Base-by-base conservation (phyloP, 2,329 filamentous ascomycete species). In the Aspergillus persii region DNA sequence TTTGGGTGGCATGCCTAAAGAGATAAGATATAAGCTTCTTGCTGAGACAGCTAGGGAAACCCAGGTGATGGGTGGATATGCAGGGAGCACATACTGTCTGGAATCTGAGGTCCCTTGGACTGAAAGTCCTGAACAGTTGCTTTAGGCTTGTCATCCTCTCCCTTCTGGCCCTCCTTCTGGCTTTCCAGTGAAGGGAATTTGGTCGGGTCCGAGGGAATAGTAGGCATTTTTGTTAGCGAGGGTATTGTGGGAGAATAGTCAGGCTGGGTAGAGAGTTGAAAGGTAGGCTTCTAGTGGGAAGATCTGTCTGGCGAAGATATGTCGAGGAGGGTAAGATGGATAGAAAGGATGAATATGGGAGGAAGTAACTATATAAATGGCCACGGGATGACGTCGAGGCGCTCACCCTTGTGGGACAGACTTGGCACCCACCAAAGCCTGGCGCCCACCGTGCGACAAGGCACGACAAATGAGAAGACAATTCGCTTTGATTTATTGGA, bases 81-180 rank as follows among this genome's bases (percentile, higher is more conserved):
- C 49, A 29, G 31, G 31, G 26, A n/a, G 6, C 26, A 56, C 74
- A 62, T 58, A 76, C 74, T 67, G 15, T 75, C 70, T 29, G 80
- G 72, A 50, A 81, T 78, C 31, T 77, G 72, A 39, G 80, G 80
- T 15, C 80, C 80, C 63, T 81, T 80, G 11, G 74, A 74, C 23
- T 76, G 54, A 56, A 72, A 63, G 54, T 79, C 72, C 30, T 67
- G 55, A 5, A 69, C 68, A 4, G 67, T 66, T 27, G 76, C 70
- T 58, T 76, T 76, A 53, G 75, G 70, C 58, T 75, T 76, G 53
- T 71, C 70, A 59, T 76, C 78, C 51, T 65, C 69, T 60, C 68
- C 75, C 31, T 71, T 74, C 57, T 62, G 54, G 47, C 60, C 62
- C 26, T 65, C 62, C 51, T 67, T 63, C 26, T 61, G 68, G 53